Percentiles rank a stretch among this genome's conserved stretches.
phyloP scores from a whole-genome alignment of 2,329 filamentous ascomycete species.

The Nannizziopsis arthrosporioides region DNA sequence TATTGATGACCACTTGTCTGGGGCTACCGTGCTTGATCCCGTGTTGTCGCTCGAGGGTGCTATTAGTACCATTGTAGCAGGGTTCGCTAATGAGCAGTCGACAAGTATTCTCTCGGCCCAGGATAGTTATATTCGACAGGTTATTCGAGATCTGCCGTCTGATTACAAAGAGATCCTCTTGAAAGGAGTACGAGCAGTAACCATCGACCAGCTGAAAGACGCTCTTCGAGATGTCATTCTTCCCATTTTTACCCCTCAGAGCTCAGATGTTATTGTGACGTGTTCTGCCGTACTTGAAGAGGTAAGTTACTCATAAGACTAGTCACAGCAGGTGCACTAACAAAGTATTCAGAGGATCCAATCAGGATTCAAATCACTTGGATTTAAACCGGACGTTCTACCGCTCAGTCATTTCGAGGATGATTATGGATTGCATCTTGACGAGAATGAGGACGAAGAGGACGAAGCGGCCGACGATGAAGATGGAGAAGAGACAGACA shows the following conservation, averaged over 20 bases:
- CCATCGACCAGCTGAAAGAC: conserved; percentile 60
- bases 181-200: conserved; percentile 63
- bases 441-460: conserved; percentile 48
- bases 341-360: conserved; percentile 51
- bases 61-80: conserved; percentile 76
- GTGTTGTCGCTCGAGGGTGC: conserved; percentile 70
- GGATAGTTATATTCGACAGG: conserved; percentile 70
- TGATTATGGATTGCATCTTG: conserved; percentile 67
- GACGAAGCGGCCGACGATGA: conserved; percentile 50
- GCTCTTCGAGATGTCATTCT: conserved; percentile 65
- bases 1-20: conserved; percentile 62
- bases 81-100: conserved; percentile 75
- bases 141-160: conserved; percentile 61
- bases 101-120: conserved; percentile 73
- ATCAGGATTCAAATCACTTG: conserved; percentile 59
- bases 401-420: conserved; percentile 73
- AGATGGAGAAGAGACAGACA: conserved; percentile 23
- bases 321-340: conserved; percentile 11
- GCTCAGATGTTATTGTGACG: conserved; percentile 75
- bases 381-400: conserved; percentile 67
- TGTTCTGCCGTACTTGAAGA: conserved; percentile 77
- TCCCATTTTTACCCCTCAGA: conserved; percentile 67
- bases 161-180: conserved; percentile 71
- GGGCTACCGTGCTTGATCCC: conserved; percentile 60
- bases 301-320: conserved; percentile 45